Base-by-base conservation (phyloP, 306 rosid genomes). In the Mimosa pudica region DNA sequence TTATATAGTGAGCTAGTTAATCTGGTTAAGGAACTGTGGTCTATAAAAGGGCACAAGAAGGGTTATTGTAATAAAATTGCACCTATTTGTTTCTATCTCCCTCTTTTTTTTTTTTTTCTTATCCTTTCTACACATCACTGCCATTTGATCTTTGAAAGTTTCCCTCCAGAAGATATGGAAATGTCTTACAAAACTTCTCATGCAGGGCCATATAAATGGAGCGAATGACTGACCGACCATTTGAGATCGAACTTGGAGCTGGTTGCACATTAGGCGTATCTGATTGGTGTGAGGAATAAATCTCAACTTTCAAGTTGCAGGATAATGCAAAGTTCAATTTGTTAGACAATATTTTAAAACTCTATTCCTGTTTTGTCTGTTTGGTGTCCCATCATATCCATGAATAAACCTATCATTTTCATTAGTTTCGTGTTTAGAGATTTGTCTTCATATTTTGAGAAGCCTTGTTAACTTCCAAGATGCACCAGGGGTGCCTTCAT, bases 401-500 rank as follows among this genome's bases (percentile, higher is more conserved):
- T 35, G 14, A 90, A 89, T 89, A 90, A 88, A 85, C 52, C 78
- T 76, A 70, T 41, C 55, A 84, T 81, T 62, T 81, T 78, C 73
- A 49, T 49, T 69, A 30, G 44, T 80, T 65, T 83, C 47, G 32
- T 66, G 18, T 64, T 74, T 41, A 36, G 48, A 36, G 48, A 76
- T 46, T 70, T 16, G 17, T 70, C 7, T 64, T 83, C 68, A 33
- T 47, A 55, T 45, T 70, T 70, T 64, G 72, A 33, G 64, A 55
- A n/a, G 65, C 78, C 77, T 35, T 81, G 85, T 93, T 96, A 82
- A 96, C 92, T 0, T 72, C 35, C 81, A 66, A 86, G 89, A 90
- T 82, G 99, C 99, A 96, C 99, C 97, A 63, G 99, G 99, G 99
- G 99, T 96, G 99, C 95, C 97, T 91, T 88, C 10, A 81, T 82